Conservation (phyloP, 345 rosid genomes). For the Hibiscus trionum region DNA sequence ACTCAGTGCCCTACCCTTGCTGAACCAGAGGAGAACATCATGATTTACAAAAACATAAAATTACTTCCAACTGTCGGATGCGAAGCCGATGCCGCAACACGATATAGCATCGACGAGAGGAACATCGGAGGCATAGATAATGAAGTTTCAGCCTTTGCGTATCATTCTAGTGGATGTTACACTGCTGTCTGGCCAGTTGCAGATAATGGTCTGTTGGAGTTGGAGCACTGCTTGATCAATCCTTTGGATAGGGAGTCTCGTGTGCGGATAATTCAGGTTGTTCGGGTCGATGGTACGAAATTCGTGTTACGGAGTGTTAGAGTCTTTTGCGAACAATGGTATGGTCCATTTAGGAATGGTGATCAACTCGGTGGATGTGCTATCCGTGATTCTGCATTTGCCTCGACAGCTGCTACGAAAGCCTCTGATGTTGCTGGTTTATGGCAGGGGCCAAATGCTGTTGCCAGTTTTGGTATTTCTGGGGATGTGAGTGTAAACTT, state of each 20-base stretch:
- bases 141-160: constrained; percentile 51
- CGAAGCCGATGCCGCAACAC: constrained; percentile 95
- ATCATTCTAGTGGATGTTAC: constrained; percentile 62
- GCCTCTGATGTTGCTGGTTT: constrained; percentile 49
- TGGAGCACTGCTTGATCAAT: constrained; percentile 79
- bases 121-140: constrained; percentile 29
- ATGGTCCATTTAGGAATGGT: constrained; percentile 83
- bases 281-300: constrained; percentile 26
- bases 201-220: constrained; percentile 34
- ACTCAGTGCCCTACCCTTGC: constrained; percentile 96
- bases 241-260: constrained; percentile 79
- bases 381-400: constrained; percentile 71
- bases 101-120: constrained; percentile 46
- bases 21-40: constrained; percentile 23
- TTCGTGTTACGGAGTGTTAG: constrained; percentile 37
- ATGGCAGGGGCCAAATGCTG: constrained; percentile 48
- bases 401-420: constrained; percentile 52
- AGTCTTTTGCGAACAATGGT: constrained; percentile 77
- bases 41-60: constrained; percentile 59
- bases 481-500: constrained; percentile 28
- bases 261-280: constrained; percentile 58
- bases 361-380: constrained; percentile 89
- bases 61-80: constrained; percentile 97
- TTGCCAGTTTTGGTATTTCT: constrained; percentile 36
- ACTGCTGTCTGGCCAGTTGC: constrained; percentile 64